These are phyloP conservation scores for Ilex aquifolium DNA, from an alignment of 257 asterid genomes.

Conservation along the genomic window DNA sequence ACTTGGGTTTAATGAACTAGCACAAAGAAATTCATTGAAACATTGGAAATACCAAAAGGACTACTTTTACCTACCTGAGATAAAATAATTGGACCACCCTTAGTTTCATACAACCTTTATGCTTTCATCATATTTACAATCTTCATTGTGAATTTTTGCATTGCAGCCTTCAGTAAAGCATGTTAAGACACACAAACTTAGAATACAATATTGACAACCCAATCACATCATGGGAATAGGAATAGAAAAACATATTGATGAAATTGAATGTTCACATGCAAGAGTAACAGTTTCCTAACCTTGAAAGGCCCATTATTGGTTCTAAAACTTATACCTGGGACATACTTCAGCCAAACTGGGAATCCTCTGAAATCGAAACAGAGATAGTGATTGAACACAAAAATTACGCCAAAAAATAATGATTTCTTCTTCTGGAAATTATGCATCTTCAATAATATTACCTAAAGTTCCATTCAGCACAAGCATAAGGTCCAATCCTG, in stretches of 20 bases:
- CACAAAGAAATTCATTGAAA: no score
- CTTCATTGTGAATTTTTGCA: no score
- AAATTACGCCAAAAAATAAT: background rate
- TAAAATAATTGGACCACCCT: no score
- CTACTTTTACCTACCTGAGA: no score
- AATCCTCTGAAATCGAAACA: conserved; percentile 32
- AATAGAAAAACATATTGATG: background rate
- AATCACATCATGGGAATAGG: no score
- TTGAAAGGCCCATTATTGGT: conserved; percentile 44
- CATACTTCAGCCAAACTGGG: conserved; percentile 47
- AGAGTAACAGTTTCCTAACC: conserved; percentile 16
- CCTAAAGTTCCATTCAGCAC: conserved; percentile 2
- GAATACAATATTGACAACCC: no score
- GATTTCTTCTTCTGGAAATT: background rate
- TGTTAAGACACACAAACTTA: background rate
- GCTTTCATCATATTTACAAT: no score
- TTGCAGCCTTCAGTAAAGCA: no score
- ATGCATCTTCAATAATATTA: background rate
- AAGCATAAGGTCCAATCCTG: conserved; percentile 2
- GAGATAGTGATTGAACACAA: background rate
- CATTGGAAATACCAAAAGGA: no score
- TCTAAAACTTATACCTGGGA: conserved; percentile 40
- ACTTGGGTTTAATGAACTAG: no score
- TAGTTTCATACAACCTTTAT: no score
- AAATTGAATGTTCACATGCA: background rate